Conservation (phyloP, 495 filamentous ascomycete genomes). For the Annulohypoxylon bovei region DNA sequence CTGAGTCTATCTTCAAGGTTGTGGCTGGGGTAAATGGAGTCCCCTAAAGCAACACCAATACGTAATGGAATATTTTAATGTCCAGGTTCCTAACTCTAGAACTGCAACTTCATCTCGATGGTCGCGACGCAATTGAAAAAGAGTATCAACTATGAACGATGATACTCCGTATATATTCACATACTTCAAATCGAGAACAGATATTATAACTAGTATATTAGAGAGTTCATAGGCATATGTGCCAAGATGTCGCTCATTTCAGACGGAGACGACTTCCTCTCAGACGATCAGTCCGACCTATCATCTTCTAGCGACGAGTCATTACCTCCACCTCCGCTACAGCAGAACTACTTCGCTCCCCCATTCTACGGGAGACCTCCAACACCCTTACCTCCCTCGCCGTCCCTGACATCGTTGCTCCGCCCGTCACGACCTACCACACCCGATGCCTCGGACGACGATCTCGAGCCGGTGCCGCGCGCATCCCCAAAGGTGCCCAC, state of each 20-base stretch:
- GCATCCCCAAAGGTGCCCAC: conserved; percentile 94
- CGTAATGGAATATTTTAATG: too few relatives aligned
- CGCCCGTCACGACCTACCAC: conserved; percentile 91
- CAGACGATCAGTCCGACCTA: conserved; percentile 49
- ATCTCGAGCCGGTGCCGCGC: conserved; percentile 81
- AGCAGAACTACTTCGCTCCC: conserved; percentile 75
- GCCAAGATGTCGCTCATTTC: conserved; percentile 57
- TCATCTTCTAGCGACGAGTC: conserved; percentile 42
- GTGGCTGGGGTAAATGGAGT: neutral
- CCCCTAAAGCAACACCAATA: too few relatives aligned
- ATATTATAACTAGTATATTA: neutral
- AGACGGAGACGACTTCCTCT: conserved; percentile 59
- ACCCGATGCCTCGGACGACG: conserved; percentile 88
- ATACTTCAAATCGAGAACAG: neutral
- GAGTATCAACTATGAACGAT: neutral
- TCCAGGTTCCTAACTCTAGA: too few relatives aligned
- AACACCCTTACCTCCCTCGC: conserved; percentile 90
- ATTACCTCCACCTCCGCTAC: conserved; percentile 50
- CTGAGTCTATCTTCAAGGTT: too few relatives aligned
- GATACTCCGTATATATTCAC: too few relatives aligned
- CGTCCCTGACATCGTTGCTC: conserved; percentile 93
- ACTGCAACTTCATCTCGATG: neutral
- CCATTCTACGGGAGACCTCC: conserved; percentile 90
- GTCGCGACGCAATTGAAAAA: neutral
- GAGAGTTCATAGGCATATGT: neutral